Percentiles rank a stretch among this genome's conserved stretches.
Conservation (phyloP, 1,139 yeast genomes). For the Pichia sp. region DNA sequence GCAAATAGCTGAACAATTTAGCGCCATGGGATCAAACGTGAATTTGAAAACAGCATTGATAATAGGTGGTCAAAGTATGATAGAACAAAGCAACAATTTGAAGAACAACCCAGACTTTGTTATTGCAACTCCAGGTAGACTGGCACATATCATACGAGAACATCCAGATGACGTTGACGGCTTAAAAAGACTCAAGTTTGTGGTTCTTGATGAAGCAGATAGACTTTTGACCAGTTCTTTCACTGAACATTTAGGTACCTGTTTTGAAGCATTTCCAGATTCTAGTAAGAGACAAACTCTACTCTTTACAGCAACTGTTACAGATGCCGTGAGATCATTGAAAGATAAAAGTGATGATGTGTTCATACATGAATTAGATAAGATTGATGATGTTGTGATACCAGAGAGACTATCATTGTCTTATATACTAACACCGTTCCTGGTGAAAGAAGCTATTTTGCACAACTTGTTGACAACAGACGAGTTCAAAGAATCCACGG, state of each 20-base stretch:
- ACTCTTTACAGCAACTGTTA: conserved; percentile 91
- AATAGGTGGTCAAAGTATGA: conserved; percentile 94
- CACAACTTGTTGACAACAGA: conserved; percentile 62
- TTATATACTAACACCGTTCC: conserved; percentile 63
- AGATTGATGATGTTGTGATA: conserved; percentile 65
- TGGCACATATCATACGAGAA: conserved; percentile 84
- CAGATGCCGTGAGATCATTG: conserved; percentile 82
- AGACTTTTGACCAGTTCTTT: conserved; percentile 79
- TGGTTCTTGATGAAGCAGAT: conserved; percentile 97
- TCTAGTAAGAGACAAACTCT: conserved; percentile 77
- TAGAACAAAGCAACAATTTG: conserved; percentile 75
- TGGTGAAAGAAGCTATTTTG: conserved; percentile 86
- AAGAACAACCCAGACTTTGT: conserved; percentile 89
- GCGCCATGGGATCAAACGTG: conserved; percentile 87
- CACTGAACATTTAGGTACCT: conserved; percentile 69
- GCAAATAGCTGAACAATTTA: conserved; percentile 94
- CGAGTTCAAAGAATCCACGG: conserved; percentile 60
- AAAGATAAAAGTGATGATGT: conserved; percentile 66
- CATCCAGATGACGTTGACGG: conserved; percentile 89
- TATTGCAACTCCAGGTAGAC: conserved; percentile 95
- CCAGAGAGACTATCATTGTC: conserved; percentile 66
- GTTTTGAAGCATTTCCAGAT: conserved; percentile 68
- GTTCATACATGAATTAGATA: conserved; percentile 78
- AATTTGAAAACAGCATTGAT: conserved; percentile 75
- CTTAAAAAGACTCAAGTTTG: conserved; percentile 65